Base-by-base conservation (phyloP, 2,329 filamentous ascomycete genomes). In the Talaromyces amestolkiae region DNA sequence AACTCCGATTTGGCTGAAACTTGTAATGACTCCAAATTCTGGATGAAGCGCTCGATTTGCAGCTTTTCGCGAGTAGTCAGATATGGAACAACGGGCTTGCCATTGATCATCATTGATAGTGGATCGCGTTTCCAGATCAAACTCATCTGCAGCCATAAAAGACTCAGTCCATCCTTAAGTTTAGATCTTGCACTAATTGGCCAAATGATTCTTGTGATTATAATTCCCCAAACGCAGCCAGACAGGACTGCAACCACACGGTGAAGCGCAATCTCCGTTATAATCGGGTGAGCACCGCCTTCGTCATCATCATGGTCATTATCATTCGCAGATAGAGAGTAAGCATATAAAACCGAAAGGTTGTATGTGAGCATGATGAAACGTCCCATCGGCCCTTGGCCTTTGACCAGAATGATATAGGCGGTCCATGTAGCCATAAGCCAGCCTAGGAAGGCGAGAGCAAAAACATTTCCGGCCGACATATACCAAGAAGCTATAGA, bases 321-420 rank as follows among this genome's bases (percentile, higher is more conserved):
- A 58, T 96, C 92, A 67, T 86, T 86, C 68, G 92, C 89, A 0
- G 91, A 90, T 10, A 98, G 84, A 63, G 91, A 95, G 79, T 98
- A 99, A 10, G 93, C 92, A 76, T 99, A 99, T 2, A 99, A 84
- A 8, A 92, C 92, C 19, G 92, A 94, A 51, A 99, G 88, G 74
- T 99, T 99, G 83, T 98, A 99, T 0, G 94, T 96, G 54, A 99
- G 85, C 74, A 98, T 86, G 68, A 96, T 95, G 74, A 97, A 98
- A 61, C 95, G 89, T 49, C 93, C 94, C 78, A 98, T 90, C 0
- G 94, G 93, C 0, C 91, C 93, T 75, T 94, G 94, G 53, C 90
- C 89, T 73, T 88, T 85, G 33, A 89, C 91, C 62, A 98, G 82
- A 69, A 96, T 97, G 72, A 97, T 89, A 77, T 94, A 96, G 73